Conservation (phyloP, 805 yeast genomes). For the Starmerella floris region DNA sequence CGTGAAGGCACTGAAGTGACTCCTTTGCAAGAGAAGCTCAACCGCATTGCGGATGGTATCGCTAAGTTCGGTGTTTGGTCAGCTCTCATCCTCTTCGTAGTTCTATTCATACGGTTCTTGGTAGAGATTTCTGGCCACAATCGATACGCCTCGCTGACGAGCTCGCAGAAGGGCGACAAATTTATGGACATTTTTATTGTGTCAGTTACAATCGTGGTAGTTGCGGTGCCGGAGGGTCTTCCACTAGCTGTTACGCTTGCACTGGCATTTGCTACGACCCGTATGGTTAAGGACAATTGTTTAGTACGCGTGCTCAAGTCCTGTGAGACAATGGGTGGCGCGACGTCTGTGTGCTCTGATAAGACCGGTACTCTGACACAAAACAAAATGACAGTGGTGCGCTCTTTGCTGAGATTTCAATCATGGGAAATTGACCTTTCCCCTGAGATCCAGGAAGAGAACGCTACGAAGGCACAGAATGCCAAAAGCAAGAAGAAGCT, state of each 20-base stretch:
- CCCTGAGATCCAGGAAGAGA: not conserved
- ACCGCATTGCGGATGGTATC: conserved; percentile 77
- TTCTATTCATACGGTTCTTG: conserved; percentile 63
- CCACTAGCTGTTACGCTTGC: conserved; percentile 96
- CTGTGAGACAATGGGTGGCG: conserved; percentile 98
- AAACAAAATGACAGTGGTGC: conserved; percentile 79
- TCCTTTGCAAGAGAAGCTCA: conserved; percentile 74
- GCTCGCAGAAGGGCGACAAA: conserved; percentile 69
- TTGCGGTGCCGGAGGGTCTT: conserved; percentile 98
- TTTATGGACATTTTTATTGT: conserved; percentile 80
- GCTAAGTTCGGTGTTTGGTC: conserved; percentile 88
- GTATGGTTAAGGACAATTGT: conserved; percentile 95
- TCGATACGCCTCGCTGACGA: conserved; percentile 31
- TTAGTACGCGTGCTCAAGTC: conserved; percentile 85
- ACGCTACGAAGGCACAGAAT: not conserved
- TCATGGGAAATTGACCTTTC: conserved; percentile 21
- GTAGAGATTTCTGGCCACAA: conserved; percentile 37
- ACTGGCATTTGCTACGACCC: conserved; percentile 91
- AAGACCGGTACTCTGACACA: conserved; percentile 96
- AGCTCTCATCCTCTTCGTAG: conserved; percentile 66
- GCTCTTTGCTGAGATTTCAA: conserved; percentile 46
- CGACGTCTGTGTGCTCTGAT: conserved; percentile 92
- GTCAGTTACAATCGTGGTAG: conserved; percentile 84
- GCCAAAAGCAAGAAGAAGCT: not conserved
- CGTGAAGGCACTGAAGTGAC: conserved; percentile 68